phyloP scores from a whole-genome alignment of 768 basidiomycete species.

The Coprinopsis sp. region DNA sequence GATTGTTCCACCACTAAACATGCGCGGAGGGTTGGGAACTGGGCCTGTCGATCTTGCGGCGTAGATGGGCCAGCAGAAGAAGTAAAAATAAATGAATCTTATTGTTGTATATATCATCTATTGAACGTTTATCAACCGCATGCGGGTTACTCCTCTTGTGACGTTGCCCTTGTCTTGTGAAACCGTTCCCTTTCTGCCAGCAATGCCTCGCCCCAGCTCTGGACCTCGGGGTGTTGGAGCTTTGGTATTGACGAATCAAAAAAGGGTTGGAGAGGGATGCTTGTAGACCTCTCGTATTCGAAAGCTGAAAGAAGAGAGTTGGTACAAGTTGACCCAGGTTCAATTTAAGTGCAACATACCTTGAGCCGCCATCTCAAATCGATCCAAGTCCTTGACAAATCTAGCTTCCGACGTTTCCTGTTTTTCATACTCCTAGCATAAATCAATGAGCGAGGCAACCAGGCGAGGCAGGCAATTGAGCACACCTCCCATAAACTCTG shows the following conservation, averaged over 20 bases:
- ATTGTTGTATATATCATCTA: neutral
- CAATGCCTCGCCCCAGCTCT: slow-evolving; percentile 62
- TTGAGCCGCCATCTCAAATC: slow-evolving; percentile 86
- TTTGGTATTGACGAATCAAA: slow-evolving; percentile 77
- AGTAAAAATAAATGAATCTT: slow-evolving; percentile 2
- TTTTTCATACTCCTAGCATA: slow-evolving; percentile 75
- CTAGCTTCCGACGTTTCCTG: slow-evolving; percentile 66
- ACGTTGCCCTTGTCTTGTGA: neutral
- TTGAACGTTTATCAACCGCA: neutral
- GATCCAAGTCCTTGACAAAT: slow-evolving; percentile 89
- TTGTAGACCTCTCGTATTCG: slow-evolving; percentile 65
- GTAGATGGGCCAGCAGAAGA: slow-evolving; percentile 5
- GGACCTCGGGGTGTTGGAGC: slow-evolving; percentile 67
- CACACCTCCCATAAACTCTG: slow-evolving; percentile 65
- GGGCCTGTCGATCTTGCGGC: neutral
- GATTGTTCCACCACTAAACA: slow-evolving; percentile 84
- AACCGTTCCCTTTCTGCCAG: slow-evolving; percentile 40
- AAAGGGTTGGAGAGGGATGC: slow-evolving; percentile 60
- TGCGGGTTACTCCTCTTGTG: neutral
- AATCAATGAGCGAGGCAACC: neutral
- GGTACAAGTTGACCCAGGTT: neutral
- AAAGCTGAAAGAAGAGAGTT: slow-evolving; percentile 38
- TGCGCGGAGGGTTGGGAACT: neutral
- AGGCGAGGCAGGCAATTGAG: neutral
- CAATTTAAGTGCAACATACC: slow-evolving; percentile 32